Evolutionary conservation across 257 asterid species (phyloP).

Genomic region (Solanum dulcamara): DNA sequence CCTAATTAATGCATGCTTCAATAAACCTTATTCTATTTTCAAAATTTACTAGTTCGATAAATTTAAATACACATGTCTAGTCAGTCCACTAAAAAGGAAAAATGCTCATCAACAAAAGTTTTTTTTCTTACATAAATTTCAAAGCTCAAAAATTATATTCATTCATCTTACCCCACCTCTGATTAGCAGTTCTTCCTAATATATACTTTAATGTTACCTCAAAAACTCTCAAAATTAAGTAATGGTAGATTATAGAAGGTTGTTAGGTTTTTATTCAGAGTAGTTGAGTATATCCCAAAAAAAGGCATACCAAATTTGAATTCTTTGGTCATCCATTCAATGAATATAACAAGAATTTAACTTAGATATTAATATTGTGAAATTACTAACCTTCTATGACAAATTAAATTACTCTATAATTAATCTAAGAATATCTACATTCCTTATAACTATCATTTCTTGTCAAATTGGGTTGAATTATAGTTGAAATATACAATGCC

Average conservation of each 20-base stretch:
- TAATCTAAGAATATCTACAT: background rate
- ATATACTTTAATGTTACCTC: background rate
- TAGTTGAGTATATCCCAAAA: background rate
- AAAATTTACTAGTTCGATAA: background rate
- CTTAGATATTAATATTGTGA: background rate
- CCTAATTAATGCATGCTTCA: background rate
- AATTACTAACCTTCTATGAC: background rate
- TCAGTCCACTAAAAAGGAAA: background rate
- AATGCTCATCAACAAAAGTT: background rate
- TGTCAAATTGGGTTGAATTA: background rate
- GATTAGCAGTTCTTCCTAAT: background rate
- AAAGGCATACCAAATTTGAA: background rate
- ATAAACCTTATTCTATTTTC: background rate
- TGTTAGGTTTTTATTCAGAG: background rate
- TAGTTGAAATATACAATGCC: background rate
- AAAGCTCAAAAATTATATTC: background rate
- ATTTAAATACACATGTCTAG: background rate
- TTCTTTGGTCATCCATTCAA: background rate
- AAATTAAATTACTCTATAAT: background rate
- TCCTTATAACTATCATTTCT: background rate
- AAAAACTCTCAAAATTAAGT: background rate
- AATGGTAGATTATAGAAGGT: background rate
- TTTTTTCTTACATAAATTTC: background rate
- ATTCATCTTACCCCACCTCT: background rate
- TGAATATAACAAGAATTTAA: background rate